Conservation (phyloP, 768 basidiomycete genomes). For the Dendrothele bispora region DNA sequence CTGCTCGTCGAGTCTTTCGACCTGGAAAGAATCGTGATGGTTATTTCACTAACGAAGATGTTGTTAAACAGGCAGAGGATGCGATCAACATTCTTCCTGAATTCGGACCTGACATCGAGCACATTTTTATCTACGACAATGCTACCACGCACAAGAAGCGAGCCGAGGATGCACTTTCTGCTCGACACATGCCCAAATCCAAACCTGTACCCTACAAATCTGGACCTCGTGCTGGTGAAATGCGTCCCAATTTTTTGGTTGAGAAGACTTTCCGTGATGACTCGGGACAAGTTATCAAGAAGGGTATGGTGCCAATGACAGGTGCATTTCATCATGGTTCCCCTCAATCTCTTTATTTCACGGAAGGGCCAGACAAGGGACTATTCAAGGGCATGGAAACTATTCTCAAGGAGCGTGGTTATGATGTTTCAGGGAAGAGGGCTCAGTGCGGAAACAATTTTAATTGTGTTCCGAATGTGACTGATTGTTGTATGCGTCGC, state of each 20-base stretch:
- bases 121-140: conserved; percentile 1
- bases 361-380: not conserved
- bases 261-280: no score
- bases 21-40: conserved; percentile 1
- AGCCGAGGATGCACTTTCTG: not conserved
- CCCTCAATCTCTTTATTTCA: not conserved
- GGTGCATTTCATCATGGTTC: not conserved
- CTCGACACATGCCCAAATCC: not conserved
- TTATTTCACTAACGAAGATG: not conserved
- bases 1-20: not conserved
- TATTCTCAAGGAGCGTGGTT: conserved; percentile 19
- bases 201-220: not conserved
- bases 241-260: not conserved
- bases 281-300: not conserved
- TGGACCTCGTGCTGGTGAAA: not conserved
- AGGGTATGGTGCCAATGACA: not conserved
- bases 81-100: not conserved
- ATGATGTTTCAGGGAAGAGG: not conserved
- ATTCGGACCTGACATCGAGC: not conserved
- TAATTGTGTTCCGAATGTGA: conserved; percentile 8
- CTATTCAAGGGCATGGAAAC: conserved; percentile 23
- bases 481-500: conserved; percentile 32
- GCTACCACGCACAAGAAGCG: not conserved
- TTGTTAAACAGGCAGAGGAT: not conserved
- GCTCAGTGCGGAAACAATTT: conserved; percentile 20